Evolutionary conservation across 1,284 basidiomycete species (phyloP).

Genomic region (Agaricales sp.): DNA sequence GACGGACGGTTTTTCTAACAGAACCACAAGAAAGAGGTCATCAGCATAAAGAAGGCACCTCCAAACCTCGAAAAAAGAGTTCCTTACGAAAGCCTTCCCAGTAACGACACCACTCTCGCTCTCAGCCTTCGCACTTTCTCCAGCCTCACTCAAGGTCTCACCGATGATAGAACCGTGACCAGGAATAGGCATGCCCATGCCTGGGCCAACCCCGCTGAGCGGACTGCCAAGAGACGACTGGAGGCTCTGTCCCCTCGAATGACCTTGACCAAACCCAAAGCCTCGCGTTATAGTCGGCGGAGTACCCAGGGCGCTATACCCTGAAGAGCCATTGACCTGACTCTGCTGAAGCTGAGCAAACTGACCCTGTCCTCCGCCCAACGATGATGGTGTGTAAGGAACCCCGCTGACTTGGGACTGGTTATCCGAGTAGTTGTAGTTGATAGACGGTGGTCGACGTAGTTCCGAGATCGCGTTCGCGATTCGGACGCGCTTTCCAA

Average conservation of each 20-base stretch:
- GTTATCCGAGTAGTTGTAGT: conserved; percentile 25
- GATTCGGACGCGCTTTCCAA: conserved; percentile 91
- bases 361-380: conserved; percentile 26
- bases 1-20: conserved; percentile 26
- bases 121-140: conserved; percentile 4
- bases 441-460: conserved; percentile 52
- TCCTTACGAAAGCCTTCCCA: too few relatives aligned
- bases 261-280: conserved; percentile 9
- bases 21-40: conserved; percentile 2
- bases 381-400: not conserved
- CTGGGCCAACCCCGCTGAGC: conserved; percentile 14
- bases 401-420: conserved; percentile 8
- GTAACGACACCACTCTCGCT: conserved; percentile 20
- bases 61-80: not conserved
- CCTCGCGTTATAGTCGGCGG: not conserved
- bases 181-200: conserved; percentile 15
- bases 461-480: conserved; percentile 93
- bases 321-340: not conserved
- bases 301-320: not conserved
- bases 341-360: conserved; percentile 7
- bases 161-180: conserved; percentile 2
- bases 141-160: not conserved
- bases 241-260: conserved; percentile 24
- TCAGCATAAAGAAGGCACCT: too few relatives aligned
- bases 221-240: conserved; percentile 26